A percentile compares a stretch with the other conserved stretches of the same genome.
phyloP scores from a whole-genome alignment of 805 yeast species.

The Maudiozyma barnettii region DNA sequence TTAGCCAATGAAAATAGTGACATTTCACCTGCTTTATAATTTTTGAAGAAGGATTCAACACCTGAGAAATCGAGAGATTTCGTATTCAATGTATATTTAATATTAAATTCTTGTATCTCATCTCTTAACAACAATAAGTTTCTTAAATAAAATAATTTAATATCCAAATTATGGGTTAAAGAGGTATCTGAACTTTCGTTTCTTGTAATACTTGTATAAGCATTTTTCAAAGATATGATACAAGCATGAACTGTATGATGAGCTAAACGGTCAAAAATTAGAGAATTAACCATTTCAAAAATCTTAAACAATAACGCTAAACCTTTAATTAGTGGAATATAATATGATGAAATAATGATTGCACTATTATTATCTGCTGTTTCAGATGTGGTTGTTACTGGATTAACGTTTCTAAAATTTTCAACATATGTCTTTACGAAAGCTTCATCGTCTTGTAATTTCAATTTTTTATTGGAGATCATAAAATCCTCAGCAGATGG shows the following conservation, averaged over 20 bases:
- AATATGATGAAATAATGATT: conserved; percentile 31
- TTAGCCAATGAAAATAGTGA: conserved; percentile 8
- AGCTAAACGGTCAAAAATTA: conserved; percentile 81
- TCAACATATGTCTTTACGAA: conserved; percentile 7
- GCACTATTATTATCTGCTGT: neutral
- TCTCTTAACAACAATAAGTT: conserved; percentile 62
- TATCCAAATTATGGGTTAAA: conserved; percentile 32
- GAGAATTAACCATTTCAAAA: conserved; percentile 67
- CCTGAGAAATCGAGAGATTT: conserved; percentile 72
- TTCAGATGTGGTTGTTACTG: too few species aligned
- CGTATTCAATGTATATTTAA: conserved; percentile 64
- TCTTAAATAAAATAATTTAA: conserved; percentile 58
- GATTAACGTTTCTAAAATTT: neutral
- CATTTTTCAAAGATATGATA: conserved; percentile 48
- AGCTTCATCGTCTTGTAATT: conserved; percentile 13
- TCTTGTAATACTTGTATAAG: conserved; percentile 41
- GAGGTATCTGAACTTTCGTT: conserved; percentile 28
- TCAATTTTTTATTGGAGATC: conserved; percentile 38
- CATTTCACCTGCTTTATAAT: conserved; percentile 24
- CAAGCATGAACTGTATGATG: conserved; percentile 78
- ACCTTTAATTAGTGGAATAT: conserved; percentile 65
- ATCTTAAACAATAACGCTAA: conserved; percentile 64
- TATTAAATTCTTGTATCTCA: conserved; percentile 68
- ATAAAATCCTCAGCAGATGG: conserved; percentile 62
- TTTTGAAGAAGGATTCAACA: conserved; percentile 42